phyloP scores from a whole-genome alignment of 306 rosid genomes.

The Calophaca sinica region DNA sequence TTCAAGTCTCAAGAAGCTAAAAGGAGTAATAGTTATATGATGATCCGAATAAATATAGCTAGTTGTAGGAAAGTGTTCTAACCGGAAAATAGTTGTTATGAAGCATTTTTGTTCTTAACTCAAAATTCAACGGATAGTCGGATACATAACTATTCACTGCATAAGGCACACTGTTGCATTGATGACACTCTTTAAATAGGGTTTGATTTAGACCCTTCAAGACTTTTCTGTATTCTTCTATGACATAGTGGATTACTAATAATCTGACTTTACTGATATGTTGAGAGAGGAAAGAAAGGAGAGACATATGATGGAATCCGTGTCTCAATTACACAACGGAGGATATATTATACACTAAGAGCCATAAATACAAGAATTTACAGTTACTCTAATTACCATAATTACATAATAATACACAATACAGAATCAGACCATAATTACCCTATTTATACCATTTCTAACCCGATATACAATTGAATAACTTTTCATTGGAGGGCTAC shows the following conservation, averaged over 20 bases:
- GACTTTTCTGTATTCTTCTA: neutral
- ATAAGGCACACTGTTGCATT: slow-evolving; percentile 10
- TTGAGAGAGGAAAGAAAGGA: neutral
- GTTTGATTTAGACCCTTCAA: slow-evolving; percentile 15
- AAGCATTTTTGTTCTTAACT: neutral
- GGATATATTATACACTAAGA: no score
- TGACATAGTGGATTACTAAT: slow-evolving; percentile 17
- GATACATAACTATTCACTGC: neutral
- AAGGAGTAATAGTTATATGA: slow-evolving; percentile 14
- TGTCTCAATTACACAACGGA: neutral
- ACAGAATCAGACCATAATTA: no score
- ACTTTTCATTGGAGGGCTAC: slow-evolving; percentile 5
- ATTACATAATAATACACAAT: no score
- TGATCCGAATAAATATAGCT: neutral
- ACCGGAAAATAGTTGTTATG: neutral
- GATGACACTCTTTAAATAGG: slow-evolving; percentile 19
- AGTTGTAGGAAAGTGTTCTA: slow-evolving; percentile 12
- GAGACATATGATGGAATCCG: neutral
- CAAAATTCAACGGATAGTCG: neutral
- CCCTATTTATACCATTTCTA: neutral
- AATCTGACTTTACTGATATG: neutral
- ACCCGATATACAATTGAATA: neutral
- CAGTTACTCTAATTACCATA: no score
- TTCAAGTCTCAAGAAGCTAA: neutral
- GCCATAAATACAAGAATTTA: no score